Base-by-base conservation (phyloP, 2,329 filamentous ascomycete genomes). In the Reticulascus tulasneorum region DNA sequence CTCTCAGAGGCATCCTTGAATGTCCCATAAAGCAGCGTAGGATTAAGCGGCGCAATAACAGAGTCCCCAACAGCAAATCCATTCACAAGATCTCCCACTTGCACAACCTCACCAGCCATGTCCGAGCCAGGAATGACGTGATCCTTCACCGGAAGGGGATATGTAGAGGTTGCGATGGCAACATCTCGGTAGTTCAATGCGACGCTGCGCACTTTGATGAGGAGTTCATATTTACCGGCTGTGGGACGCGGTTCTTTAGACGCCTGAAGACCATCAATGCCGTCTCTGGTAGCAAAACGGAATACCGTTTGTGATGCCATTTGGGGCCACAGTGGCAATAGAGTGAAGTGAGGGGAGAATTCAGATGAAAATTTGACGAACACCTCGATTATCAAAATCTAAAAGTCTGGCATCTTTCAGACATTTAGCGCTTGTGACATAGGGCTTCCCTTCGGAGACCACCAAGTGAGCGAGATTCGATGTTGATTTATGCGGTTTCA, bases 41-140 rank as follows among this genome's bases (percentile, higher is more conserved):
- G 33, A 38, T 52, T 48, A 13, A 56, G 46, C 2, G 46, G 33
- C 7, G 50, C 37, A 26, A 61, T 30, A 20, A 63, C 60, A 13
- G 44, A 40, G 35, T 63, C 61, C 1, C 60, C 61, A 13, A 50
- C 35, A 4, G 45, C 25, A 24, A 63, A 45, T 1, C 42, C 45
- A 4, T 42, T 35, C 5, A 58, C 51, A 3, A 37, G 38, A 19
- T 40, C 39, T 7, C 58, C 59, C 7, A 56, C 47, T 31, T 49
- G 26, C 5, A 55, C 48, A 18, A 66, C 48, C 8, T 56, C 52
- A 24, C 62, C 60, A 2, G 62, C 55, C 28, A 52, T 46, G 24
- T 66, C 63, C 11, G 53, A 59, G 44, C 55, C 55, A 6, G 60
- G 63, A 9, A 62, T 44, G 2, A 64, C 50, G 5, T 57, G 38